Conservation (phyloP, 176 grass and related monocot species). For the Hsuehochloa calcarea region DNA sequence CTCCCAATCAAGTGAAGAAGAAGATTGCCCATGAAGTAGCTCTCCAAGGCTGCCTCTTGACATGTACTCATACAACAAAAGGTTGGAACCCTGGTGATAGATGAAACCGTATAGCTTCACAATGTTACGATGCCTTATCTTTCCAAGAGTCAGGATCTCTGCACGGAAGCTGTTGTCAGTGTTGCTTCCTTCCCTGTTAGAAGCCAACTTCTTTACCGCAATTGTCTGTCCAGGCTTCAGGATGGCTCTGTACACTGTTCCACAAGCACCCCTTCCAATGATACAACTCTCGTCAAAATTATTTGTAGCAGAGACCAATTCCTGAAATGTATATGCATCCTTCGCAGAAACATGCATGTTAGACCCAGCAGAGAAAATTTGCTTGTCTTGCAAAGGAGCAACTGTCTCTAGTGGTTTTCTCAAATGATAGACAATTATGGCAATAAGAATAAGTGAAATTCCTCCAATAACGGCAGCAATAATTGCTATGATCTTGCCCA, state of each 20-base stretch:
- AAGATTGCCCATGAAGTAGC: conserved; percentile 77
- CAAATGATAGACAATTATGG: conserved; percentile 76
- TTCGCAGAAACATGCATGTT: conserved; percentile 66
- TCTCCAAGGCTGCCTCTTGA: conserved; percentile 92
- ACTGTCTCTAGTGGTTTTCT: conserved; percentile 87
- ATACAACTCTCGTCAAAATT: conserved; percentile 86
- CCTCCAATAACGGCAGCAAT: conserved; percentile 85
- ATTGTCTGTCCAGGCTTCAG: conserved; percentile 65
- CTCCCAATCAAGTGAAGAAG: conserved; percentile 75
- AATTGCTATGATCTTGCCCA: conserved; percentile 86
- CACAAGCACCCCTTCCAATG: conserved; percentile 84
- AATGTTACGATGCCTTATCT: conserved; percentile 97
- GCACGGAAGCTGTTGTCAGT: conserved; percentile 90
- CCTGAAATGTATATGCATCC: conserved; percentile 85
- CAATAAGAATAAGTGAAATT: conserved; percentile 94
- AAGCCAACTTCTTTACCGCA: conserved; percentile 93
- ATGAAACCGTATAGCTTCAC: conserved; percentile 95
- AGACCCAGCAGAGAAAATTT: conserved; percentile 41
- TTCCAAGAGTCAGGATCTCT: conserved; percentile 96
- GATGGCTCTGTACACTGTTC: conserved; percentile 85
- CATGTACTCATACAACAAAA: conserved; percentile 96
- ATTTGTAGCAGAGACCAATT: conserved; percentile 78
- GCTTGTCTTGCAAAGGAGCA: conserved; percentile 81
- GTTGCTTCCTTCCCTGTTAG: conserved; percentile 89
- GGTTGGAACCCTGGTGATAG: conserved; percentile 90